These are phyloP conservation scores for Pinus tabuliformis DNA, from an alignment of 75 land plant species.

Conservation along the genomic window DNA sequence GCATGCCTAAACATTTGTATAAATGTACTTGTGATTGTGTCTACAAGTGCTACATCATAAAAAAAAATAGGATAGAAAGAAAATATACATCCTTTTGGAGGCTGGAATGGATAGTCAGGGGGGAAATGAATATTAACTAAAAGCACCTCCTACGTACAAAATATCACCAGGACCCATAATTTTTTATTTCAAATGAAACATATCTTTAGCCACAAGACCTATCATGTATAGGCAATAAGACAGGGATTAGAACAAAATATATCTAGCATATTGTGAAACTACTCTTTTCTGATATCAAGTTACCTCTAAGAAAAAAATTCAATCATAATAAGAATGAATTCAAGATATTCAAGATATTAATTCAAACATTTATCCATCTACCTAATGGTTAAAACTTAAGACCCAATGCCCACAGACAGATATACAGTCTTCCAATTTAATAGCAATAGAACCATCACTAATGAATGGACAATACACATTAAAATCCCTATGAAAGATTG, in stretches of 20 bases:
- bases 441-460: background rate
- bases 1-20: background rate
- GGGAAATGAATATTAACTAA: constrained; percentile 71
- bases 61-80: background rate
- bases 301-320: background rate
- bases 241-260: background rate
- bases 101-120: constrained; percentile 77
- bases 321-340: background rate
- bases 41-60: background rate
- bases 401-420: background rate
- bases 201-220: constrained; percentile 79
- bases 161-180: constrained; percentile 56
- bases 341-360: background rate
- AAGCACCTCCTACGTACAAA: constrained; percentile 69
- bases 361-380: background rate
- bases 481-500: background rate
- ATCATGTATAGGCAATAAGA: background rate
- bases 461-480: background rate
- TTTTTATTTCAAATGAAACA: constrained; percentile 79
- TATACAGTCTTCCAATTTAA: background rate
- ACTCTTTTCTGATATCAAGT: background rate
- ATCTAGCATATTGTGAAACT: background rate
- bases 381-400: background rate
- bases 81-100: constrained; percentile 48
- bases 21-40: too few species aligned